Evolutionary conservation across 129 eudicot genomes (phyloP), one percentile per base, ranked within the genome.

Genomic region (Chrysanthemum makinoi): DNA sequence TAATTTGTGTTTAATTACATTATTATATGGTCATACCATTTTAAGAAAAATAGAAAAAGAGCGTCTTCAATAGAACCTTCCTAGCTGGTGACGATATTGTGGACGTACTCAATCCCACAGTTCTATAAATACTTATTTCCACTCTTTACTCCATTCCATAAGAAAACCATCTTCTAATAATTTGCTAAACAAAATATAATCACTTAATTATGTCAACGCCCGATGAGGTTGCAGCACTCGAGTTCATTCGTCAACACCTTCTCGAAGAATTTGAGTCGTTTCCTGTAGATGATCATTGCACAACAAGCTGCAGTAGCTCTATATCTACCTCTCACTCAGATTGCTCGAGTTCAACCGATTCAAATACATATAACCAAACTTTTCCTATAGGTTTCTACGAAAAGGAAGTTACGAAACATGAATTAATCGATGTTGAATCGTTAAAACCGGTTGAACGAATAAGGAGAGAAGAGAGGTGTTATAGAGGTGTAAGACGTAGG

Each of bases 401-500:
- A 75, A 43, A 9, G 1, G 75, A 77, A 24, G 13, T 10, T 39
- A 39, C 46, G 2, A 7, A 7, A 39, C 28, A 50, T 43, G 64
- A 64, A 64, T 7, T 39, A 12, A n/a, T 55, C 44, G 82, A 82
- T 53, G 58, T 49, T 1, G 72, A 53, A 13, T 4, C 73, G 2
- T 66, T 83, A 8, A 62, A 14, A n/a, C 73, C 77, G 44, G 43
- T 20, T 69, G 65, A 75, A 80, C 48, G 75, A 74, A 73, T 83
- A 1, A 69, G 76, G 62, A 62, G 68, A 43, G 73, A 2, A 26
- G 62, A 70, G 64, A 69, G 75, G 77, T 83, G 73, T 44, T 92
- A 86, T 75, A 79, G 96, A 73, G 98, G 98, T 0, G 96, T 88
- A 19, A 74, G 98, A 53, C 90, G 53, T 69, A 56, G 97, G 68